Conservation (phyloP, 768 basidiomycete genomes). For the Lyophyllum semitale region DNA sequence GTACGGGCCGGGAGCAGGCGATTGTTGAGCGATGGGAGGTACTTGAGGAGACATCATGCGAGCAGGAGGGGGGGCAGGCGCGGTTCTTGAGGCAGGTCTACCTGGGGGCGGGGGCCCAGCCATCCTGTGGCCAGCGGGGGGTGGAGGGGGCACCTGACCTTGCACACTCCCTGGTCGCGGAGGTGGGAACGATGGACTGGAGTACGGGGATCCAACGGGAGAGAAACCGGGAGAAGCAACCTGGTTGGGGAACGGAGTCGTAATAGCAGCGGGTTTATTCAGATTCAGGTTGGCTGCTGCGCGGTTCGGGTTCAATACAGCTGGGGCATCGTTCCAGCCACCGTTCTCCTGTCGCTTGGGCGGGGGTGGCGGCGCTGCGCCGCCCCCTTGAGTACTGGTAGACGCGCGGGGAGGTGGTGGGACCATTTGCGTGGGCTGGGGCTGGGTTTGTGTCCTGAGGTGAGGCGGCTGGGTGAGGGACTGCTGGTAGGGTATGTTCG, state of each 20-base stretch:
- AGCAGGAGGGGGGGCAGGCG: slow-evolving; percentile 33
- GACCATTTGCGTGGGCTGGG: slow-evolving; percentile 34
- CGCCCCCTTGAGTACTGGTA: slow-evolving; percentile 26
- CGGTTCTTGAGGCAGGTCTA: slow-evolving; percentile 28
- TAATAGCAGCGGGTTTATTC: slow-evolving; percentile 72
- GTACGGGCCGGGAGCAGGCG: slow-evolving; percentile 49
- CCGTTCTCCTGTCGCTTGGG: slow-evolving; percentile 69
- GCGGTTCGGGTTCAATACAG: slow-evolving; percentile 46
- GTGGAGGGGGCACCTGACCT: slow-evolving; percentile 45
- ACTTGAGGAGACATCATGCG: slow-evolving; percentile 52
- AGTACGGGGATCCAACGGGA: slow-evolving; percentile 45
- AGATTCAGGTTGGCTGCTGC: slow-evolving; percentile 48
- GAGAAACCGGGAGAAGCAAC: slow-evolving; percentile 45
- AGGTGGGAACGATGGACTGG: slow-evolving; percentile 52
- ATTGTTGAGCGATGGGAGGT: slow-evolving; percentile 38
- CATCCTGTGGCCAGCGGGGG: slow-evolving; percentile 36
- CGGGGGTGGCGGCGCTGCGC: slow-evolving; percentile 43
- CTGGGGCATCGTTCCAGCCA: slow-evolving; percentile 93
- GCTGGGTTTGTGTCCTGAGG: slow-evolving; percentile 33
- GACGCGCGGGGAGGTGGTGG: slow-evolving; percentile 48
- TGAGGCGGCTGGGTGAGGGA: slow-evolving; percentile 43
- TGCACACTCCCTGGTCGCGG: slow-evolving; percentile 65
- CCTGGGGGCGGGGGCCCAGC: slow-evolving; percentile 34
- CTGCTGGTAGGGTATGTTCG: slow-evolving; percentile 19
- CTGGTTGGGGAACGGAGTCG: slow-evolving; percentile 85